phyloP scores from a whole-genome alignment of 495 filamentous ascomycete genomes.

The Talaromyces borbonicus region DNA sequence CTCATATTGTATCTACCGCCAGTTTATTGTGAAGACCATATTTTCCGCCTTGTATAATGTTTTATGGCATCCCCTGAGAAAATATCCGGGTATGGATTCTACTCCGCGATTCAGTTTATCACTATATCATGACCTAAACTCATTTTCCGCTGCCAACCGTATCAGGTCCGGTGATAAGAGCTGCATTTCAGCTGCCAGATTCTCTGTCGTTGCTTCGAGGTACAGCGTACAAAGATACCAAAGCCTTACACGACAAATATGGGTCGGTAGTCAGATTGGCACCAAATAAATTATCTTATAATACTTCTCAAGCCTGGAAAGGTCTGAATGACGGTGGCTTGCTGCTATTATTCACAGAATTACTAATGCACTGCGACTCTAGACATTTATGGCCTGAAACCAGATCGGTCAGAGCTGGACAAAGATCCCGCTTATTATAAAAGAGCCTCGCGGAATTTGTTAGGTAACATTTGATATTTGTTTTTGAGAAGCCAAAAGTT shows the following conservation, averaged over 20 bases:
- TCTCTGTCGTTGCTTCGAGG: constrained; percentile 4
- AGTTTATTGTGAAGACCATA: background rate
- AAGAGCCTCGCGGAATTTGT: background rate
- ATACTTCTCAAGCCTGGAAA: constrained; percentile 40
- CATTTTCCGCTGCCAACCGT: no score
- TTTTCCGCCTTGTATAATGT: constrained; percentile 16
- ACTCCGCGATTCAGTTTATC: no score
- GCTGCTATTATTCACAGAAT: background rate
- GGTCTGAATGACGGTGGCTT: constrained; percentile 1
- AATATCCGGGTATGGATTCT: constrained; percentile 16
- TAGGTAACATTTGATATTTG: background rate
- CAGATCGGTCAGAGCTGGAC: constrained; percentile 2
- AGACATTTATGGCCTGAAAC: constrained; percentile 4
- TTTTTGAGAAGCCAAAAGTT: background rate
- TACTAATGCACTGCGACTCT: background rate
- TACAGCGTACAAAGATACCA: constrained; percentile 17
- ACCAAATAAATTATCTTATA: constrained; percentile 44
- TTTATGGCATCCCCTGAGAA: constrained; percentile 18
- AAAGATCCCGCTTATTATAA: constrained; percentile 3
- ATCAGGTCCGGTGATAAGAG: background rate
- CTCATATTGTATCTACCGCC: no score
- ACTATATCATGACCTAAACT: no score
- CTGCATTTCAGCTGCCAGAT: background rate
- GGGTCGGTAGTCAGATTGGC: constrained; percentile 45
- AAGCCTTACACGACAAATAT: constrained; percentile 39